Evolutionary conservation across 768 basidiomycete species (phyloP).

Genomic region (Gloeostereum incarnatum): DNA sequence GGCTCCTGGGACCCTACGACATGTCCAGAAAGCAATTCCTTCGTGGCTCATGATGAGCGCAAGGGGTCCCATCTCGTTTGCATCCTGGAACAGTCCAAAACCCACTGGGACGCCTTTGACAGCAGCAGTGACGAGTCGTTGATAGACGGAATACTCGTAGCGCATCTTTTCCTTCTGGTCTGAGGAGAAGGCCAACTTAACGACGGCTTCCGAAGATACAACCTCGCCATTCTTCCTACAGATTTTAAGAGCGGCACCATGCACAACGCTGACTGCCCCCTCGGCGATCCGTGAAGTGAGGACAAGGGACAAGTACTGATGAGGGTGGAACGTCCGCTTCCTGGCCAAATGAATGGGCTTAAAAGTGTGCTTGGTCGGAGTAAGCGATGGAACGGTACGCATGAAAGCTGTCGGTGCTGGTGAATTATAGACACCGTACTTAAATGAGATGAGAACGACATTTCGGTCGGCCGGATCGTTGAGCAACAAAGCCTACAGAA

Average conservation of each 20-base stretch:
- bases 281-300: slow-evolving; percentile 4
- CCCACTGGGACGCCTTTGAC: slow-evolving; percentile 3
- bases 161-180: slow-evolving; percentile 7
- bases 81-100: slow-evolving; percentile 9
- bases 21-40: too few species aligned
- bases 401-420: not conserved
- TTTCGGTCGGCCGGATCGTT: slow-evolving; percentile 9
- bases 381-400: not conserved
- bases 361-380: not conserved
- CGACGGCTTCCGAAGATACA: slow-evolving; percentile 3
- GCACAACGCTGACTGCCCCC: slow-evolving; percentile 7
- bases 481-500: too few species aligned
- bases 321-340: not conserved
- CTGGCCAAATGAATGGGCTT: too few species aligned
- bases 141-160: slow-evolving; percentile 8
- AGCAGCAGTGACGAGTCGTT: not conserved
- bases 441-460: not conserved
- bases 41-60: slow-evolving; percentile 5
- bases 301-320: not conserved
- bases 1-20: too few species aligned
- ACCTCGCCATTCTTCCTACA: not conserved
- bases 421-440: not conserved
- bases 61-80: slow-evolving; percentile 1
- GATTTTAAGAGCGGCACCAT: slow-evolving; percentile 6
- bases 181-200: slow-evolving; percentile 8